Conservation (phyloP, 2,329 filamentous ascomycete genomes). For the Knufia petricola region DNA sequence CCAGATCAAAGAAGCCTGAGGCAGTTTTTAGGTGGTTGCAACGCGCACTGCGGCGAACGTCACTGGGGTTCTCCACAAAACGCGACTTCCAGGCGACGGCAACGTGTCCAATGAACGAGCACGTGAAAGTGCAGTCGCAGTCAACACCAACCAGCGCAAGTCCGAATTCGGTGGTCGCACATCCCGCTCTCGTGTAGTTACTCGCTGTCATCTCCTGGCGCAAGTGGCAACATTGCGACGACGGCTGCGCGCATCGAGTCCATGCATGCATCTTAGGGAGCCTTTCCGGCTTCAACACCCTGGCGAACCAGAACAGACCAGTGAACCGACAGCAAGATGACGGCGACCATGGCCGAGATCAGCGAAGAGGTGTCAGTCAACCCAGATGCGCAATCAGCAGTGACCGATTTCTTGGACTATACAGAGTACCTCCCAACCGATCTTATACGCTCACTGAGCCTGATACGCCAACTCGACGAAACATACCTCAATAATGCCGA, state of each 20-base stretch:
- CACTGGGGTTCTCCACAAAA: not conserved
- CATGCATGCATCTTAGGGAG: too few species aligned
- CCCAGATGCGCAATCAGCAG: constrained; percentile 55
- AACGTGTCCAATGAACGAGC: not conserved
- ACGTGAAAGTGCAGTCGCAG: not conserved
- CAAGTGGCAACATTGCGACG: too few species aligned
- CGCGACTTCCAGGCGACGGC: not conserved
- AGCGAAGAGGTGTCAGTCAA: constrained; percentile 42
- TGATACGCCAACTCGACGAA: constrained; percentile 45
- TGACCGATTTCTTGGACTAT: constrained; percentile 60
- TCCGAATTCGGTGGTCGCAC: not conserved
- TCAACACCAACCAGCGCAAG: not conserved
- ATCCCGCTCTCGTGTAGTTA: not conserved
- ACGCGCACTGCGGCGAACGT: not conserved
- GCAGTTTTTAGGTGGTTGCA: too few species aligned
- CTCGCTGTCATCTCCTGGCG: too few species aligned
- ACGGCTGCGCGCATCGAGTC: too few species aligned
- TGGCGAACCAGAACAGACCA: not conserved
- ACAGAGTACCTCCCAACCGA: constrained; percentile 60
- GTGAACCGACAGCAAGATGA: not conserved
- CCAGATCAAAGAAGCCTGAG: too few species aligned
- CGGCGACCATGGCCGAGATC: constrained; percentile 32
- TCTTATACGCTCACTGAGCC: constrained; percentile 51
- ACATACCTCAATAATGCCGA: constrained; percentile 35
- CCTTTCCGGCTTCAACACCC: not conserved